Conservation (phyloP, 257 asterid species). For the Solanum etuberosum region DNA sequence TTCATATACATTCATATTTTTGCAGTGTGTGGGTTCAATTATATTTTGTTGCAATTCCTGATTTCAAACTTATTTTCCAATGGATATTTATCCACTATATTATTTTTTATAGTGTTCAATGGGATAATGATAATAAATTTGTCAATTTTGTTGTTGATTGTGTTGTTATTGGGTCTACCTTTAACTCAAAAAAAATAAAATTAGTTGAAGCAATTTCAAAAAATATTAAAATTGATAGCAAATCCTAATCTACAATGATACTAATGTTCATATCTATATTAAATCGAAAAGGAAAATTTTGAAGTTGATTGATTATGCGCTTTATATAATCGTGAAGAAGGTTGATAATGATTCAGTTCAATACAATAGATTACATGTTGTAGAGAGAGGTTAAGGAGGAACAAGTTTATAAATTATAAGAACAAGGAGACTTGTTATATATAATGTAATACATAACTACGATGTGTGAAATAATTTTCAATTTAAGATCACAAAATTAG, state of each 20-base stretch:
- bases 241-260: no score
- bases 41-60: no score
- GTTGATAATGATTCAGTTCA: no score
- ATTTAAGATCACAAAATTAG: not conserved
- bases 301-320: no score
- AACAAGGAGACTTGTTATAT: not conserved
- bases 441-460: not conserved
- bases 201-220: not conserved
- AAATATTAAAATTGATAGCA: no score
- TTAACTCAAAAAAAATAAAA: no score
- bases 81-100: not conserved
- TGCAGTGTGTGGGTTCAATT: not conserved
- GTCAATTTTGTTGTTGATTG: not conserved
- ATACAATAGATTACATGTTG: no score
- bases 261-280: no score
- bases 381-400: no score
- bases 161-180: no score
- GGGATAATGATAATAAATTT: not conserved
- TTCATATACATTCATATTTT: not conserved
- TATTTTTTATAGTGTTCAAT: not conserved
- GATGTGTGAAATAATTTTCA: not conserved
- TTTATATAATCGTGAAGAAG: no score
- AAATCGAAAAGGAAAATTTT: no score
- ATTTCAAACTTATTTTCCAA: not conserved
- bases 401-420: not conserved